Evolutionary conservation across 2,329 filamentous ascomycete genomes (phyloP).

Genomic region (Ilyonectria mors-panacis): DNA sequence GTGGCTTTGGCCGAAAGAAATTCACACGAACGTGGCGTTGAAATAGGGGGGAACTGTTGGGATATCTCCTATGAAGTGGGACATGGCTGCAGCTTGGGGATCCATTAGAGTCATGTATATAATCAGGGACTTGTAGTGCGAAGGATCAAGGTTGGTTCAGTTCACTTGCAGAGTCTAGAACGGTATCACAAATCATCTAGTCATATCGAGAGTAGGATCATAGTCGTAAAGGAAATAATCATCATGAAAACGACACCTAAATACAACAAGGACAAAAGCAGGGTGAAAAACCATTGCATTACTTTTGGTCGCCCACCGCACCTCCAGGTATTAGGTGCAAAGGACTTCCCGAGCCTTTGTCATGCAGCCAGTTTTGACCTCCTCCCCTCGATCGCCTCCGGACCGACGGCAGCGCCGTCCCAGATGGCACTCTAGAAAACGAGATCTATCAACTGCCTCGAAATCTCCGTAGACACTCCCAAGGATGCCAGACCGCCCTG

Average conservation of each 20-base stretch:
- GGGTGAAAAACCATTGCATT: slow-evolving; percentile 57
- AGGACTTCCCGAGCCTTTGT: slow-evolving; percentile 57
- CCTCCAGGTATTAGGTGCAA: slow-evolving; percentile 56
- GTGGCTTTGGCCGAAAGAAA: too few relatives aligned
- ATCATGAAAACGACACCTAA: slow-evolving; percentile 56
- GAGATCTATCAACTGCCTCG: slow-evolving; percentile 59
- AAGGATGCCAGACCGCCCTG: slow-evolving; percentile 50
- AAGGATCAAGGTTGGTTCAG: neutral
- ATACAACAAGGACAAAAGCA: slow-evolving; percentile 55
- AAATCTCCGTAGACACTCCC: slow-evolving; percentile 52
- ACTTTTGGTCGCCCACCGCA: slow-evolving; percentile 60
- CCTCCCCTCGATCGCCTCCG: slow-evolving; percentile 50
- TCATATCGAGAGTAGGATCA: slow-evolving; percentile 1
- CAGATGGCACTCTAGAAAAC: slow-evolving; percentile 54
- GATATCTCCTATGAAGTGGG: too few relatives aligned
- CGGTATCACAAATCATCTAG: neutral
- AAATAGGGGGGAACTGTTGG: too few relatives aligned
- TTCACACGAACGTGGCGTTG: too few relatives aligned
- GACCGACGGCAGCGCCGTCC: slow-evolving; percentile 47
- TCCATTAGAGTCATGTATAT: neutral
- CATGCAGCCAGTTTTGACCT: slow-evolving; percentile 54
- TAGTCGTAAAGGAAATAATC: slow-evolving; percentile 43
- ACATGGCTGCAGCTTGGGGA: too few relatives aligned
- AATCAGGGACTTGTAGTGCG: neutral
- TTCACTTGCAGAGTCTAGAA: neutral